Evolutionary conservation across 225 moss, liverwort and hornwort genomes (phyloP).

Genomic region (Bryoerythrophyllum caledonicum): DNA sequence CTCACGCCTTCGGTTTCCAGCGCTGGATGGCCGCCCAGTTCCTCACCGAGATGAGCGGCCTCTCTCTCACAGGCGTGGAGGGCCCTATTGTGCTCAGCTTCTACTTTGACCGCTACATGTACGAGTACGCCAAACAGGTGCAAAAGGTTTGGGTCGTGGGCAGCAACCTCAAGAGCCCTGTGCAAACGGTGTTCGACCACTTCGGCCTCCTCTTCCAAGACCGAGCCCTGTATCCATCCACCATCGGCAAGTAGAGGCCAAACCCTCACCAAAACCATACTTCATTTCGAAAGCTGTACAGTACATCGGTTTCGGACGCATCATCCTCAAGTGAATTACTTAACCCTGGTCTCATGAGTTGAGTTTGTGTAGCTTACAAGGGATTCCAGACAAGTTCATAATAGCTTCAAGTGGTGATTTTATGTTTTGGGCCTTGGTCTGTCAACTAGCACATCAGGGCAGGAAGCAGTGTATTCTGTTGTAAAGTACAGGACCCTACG

Average conservation of each 20-base stretch:
- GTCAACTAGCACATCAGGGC: neutral
- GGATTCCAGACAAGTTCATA: neutral
- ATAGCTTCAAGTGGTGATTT: neutral
- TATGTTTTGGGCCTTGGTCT: neutral
- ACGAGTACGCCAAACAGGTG: constrained; percentile 29
- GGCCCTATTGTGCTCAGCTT: constrained; percentile 25
- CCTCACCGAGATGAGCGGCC: constrained; percentile 41
- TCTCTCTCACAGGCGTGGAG: constrained; percentile 22
- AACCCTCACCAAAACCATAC: neutral
- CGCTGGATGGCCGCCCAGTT: constrained; percentile 50
- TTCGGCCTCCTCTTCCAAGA: constrained; percentile 53
- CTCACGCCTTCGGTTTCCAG: constrained; percentile 56
- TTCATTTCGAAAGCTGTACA: neutral
- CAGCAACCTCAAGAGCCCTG: constrained; percentile 50
- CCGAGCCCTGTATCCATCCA: constrained; percentile 29
- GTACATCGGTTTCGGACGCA: neutral
- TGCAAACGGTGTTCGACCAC: neutral
- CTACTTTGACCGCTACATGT: constrained; percentile 53
- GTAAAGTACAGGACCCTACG: neutral
- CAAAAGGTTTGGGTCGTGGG: constrained; percentile 43
- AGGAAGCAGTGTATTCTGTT: neutral
- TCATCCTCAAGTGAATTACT: constrained; percentile 8
- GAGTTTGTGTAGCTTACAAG: constrained; percentile 7
- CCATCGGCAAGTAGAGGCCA: constrained; percentile 28
- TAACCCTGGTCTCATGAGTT: neutral